Conservation (phyloP, 768 basidiomycete species). For the Lyophyllum semitale region DNA sequence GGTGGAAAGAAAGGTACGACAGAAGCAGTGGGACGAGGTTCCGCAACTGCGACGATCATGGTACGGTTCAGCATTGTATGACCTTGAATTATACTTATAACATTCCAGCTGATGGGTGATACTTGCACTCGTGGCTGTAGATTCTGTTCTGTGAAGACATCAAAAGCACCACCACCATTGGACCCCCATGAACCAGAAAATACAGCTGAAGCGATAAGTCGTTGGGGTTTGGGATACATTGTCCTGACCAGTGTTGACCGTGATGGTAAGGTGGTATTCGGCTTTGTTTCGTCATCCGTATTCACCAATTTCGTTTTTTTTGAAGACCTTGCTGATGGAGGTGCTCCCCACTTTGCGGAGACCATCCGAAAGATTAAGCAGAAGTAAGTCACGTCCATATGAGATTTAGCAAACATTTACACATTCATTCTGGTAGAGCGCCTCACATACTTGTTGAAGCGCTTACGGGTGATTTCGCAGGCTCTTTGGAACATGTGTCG, state of each 20-base stretch:
- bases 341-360: constrained; percentile 91
- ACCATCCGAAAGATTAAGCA: constrained; percentile 95
- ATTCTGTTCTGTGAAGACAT: constrained; percentile 97
- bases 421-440: constrained; percentile 53
- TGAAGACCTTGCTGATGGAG: constrained; percentile 92
- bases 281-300: neutral
- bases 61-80: constrained; percentile 39
- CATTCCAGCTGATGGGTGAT: constrained; percentile 90
- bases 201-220: constrained; percentile 95
- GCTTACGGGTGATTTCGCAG: constrained; percentile 92
- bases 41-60: constrained; percentile 99
- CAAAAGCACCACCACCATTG: constrained; percentile 81
- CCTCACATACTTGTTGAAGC: constrained; percentile 97
- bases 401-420: neutral
- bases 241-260: constrained; percentile 96
- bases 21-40: constrained; percentile 71
- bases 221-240: constrained; percentile 98
- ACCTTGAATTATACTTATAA: constrained; percentile 9
- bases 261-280: constrained; percentile 64
- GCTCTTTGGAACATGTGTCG: constrained; percentile 71
- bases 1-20: constrained; percentile 74
- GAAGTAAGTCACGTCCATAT: constrained; percentile 54
- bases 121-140: constrained; percentile 97
- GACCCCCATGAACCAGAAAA: constrained; percentile 98
- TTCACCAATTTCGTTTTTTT: constrained; percentile 3